Base-by-base conservation (phyloP, 345 rosid genomes). In the Abelmoschus esculentus region DNA sequence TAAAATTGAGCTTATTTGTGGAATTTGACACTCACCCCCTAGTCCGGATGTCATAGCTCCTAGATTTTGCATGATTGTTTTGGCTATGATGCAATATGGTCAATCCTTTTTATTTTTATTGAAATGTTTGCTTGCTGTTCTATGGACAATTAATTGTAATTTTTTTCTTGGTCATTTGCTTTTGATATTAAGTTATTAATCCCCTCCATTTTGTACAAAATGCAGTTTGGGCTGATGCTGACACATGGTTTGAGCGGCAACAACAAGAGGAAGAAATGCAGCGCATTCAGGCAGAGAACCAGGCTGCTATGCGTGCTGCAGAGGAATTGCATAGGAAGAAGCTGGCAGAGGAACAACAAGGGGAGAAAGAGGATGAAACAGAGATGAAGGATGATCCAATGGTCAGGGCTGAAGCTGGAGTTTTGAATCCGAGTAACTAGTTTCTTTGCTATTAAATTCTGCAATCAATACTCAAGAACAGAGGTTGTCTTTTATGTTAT, bases 201-300 rank as follows among this genome's bases (percentile, higher is more conserved):
- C 42, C 3, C 29, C 60, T n/a, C 1, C 29, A 7, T 47, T 28
- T 73, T 73, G 14, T 31, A 29, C 53, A 7, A n/a, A 97, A 85
- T 70, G 49, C 93, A 95, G 99, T 91, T 61, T 95, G 99, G 98
- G 97, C 96, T 57, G 99, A 91, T 71, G 99, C 98, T 50, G 99
- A 95, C 65, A 95, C 99, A 11, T 95, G 99, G 99, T 91, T 91
- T 47, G 98, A 95, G 77, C 67, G 97, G 76, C 97, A 91, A 80
- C 95, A 84, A 71, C 96, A 95, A 78, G 93, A 91, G 58, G 89
- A 91, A 83, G 99, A 95, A 63, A 87, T 91, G 88, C 79, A 80
- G 61, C 84, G 83, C 26, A 73, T 89, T 3, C 91, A 95, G 74
- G 98, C 91, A 0, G 98, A 95, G 85, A 89, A 90, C 80, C 79